These are phyloP conservation scores for Hibiscus trionum DNA, from an alignment of 345 rosid genomes.

Conservation along the genomic window DNA sequence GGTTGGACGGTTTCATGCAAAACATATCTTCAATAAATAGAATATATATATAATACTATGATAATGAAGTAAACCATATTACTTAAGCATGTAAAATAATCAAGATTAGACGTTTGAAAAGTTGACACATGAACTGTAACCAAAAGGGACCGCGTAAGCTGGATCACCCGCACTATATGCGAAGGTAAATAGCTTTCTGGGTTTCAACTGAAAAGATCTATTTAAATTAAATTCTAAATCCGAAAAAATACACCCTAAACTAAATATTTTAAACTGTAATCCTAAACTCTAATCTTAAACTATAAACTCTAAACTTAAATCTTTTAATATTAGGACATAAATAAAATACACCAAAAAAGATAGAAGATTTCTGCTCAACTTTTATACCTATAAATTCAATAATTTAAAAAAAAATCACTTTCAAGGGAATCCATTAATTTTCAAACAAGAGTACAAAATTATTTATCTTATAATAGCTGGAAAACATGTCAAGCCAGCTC, in stretches of 20 bases:
- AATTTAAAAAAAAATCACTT: neutral
- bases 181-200: constrained; percentile 11
- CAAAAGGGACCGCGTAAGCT: constrained; percentile 20
- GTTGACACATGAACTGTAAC: neutral
- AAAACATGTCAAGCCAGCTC: constrained; percentile 1
- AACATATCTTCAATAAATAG: neutral
- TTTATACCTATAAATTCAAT: no score
- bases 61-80: neutral
- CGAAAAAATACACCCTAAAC: no score
- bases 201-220: neutral
- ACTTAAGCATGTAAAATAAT: neutral
- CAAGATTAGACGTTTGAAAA: neutral
- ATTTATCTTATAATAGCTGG: constrained; percentile 1
- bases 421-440: neutral
- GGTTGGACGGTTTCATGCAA: constrained; percentile 33
- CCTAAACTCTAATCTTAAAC: no score
- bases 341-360: no score
- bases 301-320: no score
- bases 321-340: no score
- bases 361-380: no score
- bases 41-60: neutral
- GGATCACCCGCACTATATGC: constrained; percentile 41
- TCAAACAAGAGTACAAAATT: neutral
- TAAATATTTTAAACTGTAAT: no score
- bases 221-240: neutral